These are phyloP conservation scores for Funneliformis geosporum DNA, from an alignment of 192 early-diverging fungal species.

Conservation along the genomic window DNA sequence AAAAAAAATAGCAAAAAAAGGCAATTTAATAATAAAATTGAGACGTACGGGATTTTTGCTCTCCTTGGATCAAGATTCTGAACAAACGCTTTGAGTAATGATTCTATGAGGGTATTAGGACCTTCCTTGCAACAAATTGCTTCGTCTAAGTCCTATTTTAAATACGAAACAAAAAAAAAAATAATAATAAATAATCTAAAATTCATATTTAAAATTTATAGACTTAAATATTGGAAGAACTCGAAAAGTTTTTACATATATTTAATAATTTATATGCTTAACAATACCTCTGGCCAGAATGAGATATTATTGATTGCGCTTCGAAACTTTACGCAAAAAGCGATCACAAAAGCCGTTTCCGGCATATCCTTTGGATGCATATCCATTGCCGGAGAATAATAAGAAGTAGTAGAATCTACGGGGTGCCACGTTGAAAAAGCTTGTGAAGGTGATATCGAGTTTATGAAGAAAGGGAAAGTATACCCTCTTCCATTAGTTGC, in stretches of 20 bases:
- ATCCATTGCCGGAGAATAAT: too few species aligned
- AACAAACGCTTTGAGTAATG: background rate
- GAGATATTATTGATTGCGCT: background rate
- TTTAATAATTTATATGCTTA: background rate
- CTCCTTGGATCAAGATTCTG: background rate
- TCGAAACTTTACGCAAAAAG: background rate
- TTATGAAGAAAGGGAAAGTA: background rate
- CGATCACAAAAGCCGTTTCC: conserved; percentile 20
- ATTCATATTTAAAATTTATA: too few species aligned
- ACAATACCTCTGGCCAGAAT: conserved; percentile 21
- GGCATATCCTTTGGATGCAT: conserved; percentile 18
- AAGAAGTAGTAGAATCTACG: too few species aligned
- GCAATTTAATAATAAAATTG: too few species aligned
- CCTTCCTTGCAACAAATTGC: background rate
- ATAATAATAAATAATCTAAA: background rate
- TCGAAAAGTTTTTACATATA: too few species aligned
- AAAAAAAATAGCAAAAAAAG: too few species aligned
- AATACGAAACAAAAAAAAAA: background rate
- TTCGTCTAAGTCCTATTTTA: background rate
- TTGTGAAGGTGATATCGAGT: background rate
- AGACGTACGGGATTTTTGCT: background rate
- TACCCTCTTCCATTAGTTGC: background rate
- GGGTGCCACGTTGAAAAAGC: background rate
- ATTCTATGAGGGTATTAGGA: background rate
- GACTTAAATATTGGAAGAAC: too few species aligned